These are phyloP conservation scores for Ascochyta clinopodiicola DNA, from an alignment of 2,329 filamentous ascomycete genomes.

Conservation along the genomic window DNA sequence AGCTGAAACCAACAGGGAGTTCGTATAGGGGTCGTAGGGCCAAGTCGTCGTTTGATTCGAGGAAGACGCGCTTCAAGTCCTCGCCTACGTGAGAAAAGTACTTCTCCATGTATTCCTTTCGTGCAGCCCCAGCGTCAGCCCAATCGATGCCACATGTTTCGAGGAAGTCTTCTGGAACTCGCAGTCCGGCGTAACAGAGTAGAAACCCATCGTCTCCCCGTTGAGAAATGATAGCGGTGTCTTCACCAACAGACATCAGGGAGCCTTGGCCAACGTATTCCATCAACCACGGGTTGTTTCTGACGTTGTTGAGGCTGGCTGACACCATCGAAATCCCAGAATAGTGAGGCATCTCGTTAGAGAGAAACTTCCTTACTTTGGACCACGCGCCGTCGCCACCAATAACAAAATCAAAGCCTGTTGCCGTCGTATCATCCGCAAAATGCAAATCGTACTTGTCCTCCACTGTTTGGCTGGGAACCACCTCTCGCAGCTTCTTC, in stretches of 20 bases:
- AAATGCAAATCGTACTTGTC: slow-evolving; percentile 39
- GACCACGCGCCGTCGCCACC: slow-evolving; percentile 59
- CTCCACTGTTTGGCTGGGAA: slow-evolving; percentile 1
- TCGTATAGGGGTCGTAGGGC: slow-evolving; percentile 54
- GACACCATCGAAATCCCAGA: slow-evolving; percentile 55
- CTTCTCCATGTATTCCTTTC: slow-evolving; percentile 28
- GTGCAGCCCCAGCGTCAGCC: slow-evolving; percentile 46
- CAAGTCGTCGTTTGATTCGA: slow-evolving; percentile 24
- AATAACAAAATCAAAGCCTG: slow-evolving; percentile 54
- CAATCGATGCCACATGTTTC: slow-evolving; percentile 56
- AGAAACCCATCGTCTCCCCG: slow-evolving; percentile 60
- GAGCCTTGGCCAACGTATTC: slow-evolving; percentile 54
- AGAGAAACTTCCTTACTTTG: slow-evolving; percentile 40
- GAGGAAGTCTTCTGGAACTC: slow-evolving; percentile 49
- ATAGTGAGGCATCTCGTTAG: slow-evolving; percentile 53
- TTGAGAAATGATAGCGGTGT: slow-evolving; percentile 51
- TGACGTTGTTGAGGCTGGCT: slow-evolving; percentile 53
- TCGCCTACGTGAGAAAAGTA: slow-evolving; percentile 46
- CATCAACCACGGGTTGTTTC: slow-evolving; percentile 51
- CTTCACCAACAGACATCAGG: slow-evolving; percentile 46
- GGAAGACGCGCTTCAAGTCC: slow-evolving; percentile 30
- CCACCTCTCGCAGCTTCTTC: slow-evolving; percentile 49
- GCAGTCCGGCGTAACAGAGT: slow-evolving; percentile 48
- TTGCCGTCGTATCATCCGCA: slow-evolving; percentile 36
- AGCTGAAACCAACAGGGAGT: slow-evolving; percentile 60